Percentiles rank a stretch among this genome's conserved stretches.
Conservation (phyloP, 768 basidiomycete species). For the Saitozyma sp. region DNA sequence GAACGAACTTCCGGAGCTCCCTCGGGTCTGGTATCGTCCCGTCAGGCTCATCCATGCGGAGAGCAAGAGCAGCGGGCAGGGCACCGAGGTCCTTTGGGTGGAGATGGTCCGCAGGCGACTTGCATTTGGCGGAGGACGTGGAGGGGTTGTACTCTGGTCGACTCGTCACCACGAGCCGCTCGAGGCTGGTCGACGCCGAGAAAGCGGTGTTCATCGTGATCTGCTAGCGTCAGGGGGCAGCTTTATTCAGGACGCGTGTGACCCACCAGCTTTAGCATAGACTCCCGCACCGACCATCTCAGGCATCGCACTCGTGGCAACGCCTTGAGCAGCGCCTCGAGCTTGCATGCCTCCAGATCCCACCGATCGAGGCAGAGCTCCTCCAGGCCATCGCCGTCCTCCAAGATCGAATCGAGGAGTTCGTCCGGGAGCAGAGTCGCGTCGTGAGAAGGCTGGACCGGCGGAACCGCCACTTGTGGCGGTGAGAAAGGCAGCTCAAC, state of each 20-base stretch:
- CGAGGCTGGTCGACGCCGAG: not conserved
- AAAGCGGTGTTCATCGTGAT: not conserved
- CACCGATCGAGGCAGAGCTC: conserved; percentile 23
- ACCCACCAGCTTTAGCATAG: conserved; percentile 6
- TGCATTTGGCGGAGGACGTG: not conserved
- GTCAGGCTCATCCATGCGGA: conserved; percentile 1
- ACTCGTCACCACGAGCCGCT: conserved; percentile 1
- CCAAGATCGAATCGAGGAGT: conserved; percentile 3
- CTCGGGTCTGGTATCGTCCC: conserved; percentile 14
- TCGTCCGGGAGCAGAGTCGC: conserved; percentile 5
- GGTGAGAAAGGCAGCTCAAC: conserved; percentile 17
- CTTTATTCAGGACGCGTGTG: not conserved
- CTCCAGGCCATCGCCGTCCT: conserved; percentile 1
- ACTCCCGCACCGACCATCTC: conserved; percentile 1
- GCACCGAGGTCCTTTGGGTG: not conserved
- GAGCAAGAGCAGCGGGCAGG: not conserved
- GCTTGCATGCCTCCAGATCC: conserved; percentile 8
- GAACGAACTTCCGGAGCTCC: conserved; percentile 21
- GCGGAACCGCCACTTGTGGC: not conserved
- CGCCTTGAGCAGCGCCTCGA: conserved; percentile 7
- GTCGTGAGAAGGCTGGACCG: not conserved
- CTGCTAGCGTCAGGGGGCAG: not conserved
- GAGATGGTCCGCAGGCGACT: not conserved
- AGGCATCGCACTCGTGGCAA: conserved; percentile 1
- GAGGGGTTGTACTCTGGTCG: not conserved